Base-by-base conservation (phyloP, 2,329 filamentous ascomycete genomes). In the Bipolaris zeicola region DNA sequence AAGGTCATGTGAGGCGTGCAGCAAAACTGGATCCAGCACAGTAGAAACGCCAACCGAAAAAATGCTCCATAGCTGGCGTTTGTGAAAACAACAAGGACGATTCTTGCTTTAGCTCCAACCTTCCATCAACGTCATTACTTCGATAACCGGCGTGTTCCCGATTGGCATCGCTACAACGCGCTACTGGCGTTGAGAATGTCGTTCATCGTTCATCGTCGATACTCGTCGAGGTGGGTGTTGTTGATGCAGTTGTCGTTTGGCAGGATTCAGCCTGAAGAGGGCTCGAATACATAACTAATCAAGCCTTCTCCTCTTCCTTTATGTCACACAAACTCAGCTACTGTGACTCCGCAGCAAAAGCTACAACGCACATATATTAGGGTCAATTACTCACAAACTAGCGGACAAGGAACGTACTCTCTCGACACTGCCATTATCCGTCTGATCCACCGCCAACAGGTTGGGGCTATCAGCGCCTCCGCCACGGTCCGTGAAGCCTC, bases 401-500 rank as follows among this genome's bases (percentile, higher is more conserved):
- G 61, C 55, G 39, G 61, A 58, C 57, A 58, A 52, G 61, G 55
- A 61, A 76, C 81, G 77, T 75, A 85, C 83, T 75, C 82, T 79
- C 69, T 84, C 79, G 64, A 85, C 76, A 70, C 81, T 85, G 45
- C 53, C 45, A 79, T 90, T 86, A 80, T 91, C 87, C 43, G 83
- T 83, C 69, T 84, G 79, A 65, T 86, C 83, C 55, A 82, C 82
- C 55, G 83, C 85, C 49, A 88, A 77, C 50, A 89, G 77, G 28
- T 83, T 80, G 24, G 89, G 88, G 73, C 87, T 91, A 50, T 87
- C 86, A 52, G 83, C 75, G 16, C 82, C 81, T 10, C 84, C 81
- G 46, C 88, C 89, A 42, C 84, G 83, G 54, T 87, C 87, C n/a
- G 90, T 92, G 66, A 88, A 85, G 14, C 90, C 84, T 58, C 90